Evolutionary conservation across 169 alveolate species (phyloP).

Genomic region (Plasmodium coatneyi): DNA sequence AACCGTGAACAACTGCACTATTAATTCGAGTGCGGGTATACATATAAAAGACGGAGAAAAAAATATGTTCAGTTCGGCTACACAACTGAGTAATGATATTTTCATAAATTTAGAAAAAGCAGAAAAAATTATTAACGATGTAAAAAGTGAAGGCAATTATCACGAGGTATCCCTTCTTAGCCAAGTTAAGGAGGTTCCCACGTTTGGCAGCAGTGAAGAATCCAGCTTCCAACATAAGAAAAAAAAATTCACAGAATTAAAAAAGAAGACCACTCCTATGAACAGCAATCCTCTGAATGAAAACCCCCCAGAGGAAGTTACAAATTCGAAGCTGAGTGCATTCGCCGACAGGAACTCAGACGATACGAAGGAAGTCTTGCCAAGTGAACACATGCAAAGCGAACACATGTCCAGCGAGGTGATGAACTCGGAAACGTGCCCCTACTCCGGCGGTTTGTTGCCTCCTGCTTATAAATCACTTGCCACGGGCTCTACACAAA

Average conservation of each 20-base stretch:
- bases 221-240: not conserved
- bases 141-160: not conserved
- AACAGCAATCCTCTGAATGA: not conserved
- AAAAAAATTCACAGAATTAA: conserved; percentile 30
- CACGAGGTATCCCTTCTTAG: not conserved
- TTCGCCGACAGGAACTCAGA: not conserved
- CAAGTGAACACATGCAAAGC: not conserved
- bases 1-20: not conserved
- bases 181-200: not conserved
- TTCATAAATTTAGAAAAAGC: not conserved
- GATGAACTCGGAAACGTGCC: not conserved
- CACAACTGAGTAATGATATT: not conserved
- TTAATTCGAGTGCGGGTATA: not conserved
- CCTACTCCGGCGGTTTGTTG: not conserved
- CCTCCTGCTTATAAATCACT: not conserved
- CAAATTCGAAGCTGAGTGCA: not conserved
- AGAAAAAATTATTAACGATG: not conserved
- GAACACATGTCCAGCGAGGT: not conserved
- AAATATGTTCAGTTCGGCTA: not conserved
- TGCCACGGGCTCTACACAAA: not conserved
- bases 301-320: not conserved
- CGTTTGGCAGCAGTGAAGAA: not conserved
- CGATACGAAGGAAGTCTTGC: not conserved
- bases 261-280: not conserved
- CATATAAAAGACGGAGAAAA: not conserved